Evolutionary conservation across 768 basidiomycete genomes (phyloP).

Genomic region (Tylopilus sp.): DNA sequence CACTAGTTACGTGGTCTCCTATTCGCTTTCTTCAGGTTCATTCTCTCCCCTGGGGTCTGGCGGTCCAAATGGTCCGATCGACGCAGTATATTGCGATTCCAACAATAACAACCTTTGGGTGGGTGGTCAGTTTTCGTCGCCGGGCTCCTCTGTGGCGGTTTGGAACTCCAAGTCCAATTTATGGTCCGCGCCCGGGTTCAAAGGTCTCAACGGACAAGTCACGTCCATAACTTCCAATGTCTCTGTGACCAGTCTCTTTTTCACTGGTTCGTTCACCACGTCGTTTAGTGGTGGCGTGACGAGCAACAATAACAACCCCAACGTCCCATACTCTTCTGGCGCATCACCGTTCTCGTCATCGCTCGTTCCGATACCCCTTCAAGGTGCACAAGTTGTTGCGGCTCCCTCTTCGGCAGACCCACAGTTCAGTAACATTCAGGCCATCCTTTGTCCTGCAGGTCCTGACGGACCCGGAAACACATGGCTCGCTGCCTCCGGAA

Average conservation of each 20-base stretch:
- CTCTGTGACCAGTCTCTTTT: slow-evolving; percentile 72
- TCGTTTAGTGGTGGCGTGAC: slow-evolving; percentile 55
- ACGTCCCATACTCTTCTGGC: slow-evolving; percentile 76
- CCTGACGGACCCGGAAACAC: slow-evolving; percentile 72
- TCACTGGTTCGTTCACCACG: slow-evolving; percentile 85
- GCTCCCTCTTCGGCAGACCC: slow-evolving; percentile 60
- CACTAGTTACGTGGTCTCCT: slow-evolving; percentile 74
- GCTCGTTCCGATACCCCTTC: slow-evolving; percentile 75
- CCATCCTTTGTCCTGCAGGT: slow-evolving; percentile 85
- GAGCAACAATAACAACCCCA: slow-evolving; percentile 72
- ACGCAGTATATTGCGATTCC: slow-evolving; percentile 74
- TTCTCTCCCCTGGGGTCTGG: slow-evolving; percentile 63
- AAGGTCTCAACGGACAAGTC: slow-evolving; percentile 70
- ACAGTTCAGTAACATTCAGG: slow-evolving; percentile 59
- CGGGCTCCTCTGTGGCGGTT: slow-evolving; percentile 63
- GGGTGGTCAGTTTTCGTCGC: slow-evolving; percentile 72
- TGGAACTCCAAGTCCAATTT: slow-evolving; percentile 60
- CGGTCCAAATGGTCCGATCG: slow-evolving; percentile 74
- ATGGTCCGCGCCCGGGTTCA: slow-evolving; percentile 81
- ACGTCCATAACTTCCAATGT: slow-evolving; percentile 72
- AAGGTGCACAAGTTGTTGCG: slow-evolving; percentile 52
- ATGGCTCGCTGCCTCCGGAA: slow-evolving; percentile 81
- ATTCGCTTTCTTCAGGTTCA: slow-evolving; percentile 51
- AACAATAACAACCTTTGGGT: slow-evolving; percentile 68
- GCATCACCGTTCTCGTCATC: slow-evolving; percentile 88